phyloP scores from a whole-genome alignment of 2,329 filamentous ascomycete species.

The Xylaria sp. region DNA sequence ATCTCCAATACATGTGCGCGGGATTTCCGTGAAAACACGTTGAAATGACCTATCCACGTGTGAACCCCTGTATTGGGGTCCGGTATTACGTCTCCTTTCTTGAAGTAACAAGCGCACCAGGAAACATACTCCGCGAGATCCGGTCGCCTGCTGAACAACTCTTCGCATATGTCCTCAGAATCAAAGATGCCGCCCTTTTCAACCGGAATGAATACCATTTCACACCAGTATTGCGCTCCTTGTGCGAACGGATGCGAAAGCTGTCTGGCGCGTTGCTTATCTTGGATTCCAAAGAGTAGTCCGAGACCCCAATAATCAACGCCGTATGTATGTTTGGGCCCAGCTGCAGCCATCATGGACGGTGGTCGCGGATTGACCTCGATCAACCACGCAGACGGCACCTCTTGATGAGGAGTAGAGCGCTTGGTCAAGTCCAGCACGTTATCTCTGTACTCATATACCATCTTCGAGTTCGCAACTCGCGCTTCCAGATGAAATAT shows the following conservation, averaged over 20 bases:
- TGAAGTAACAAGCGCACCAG: conserved; percentile 27
- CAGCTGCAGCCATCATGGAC: conserved; percentile 42
- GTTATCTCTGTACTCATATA: conserved; percentile 32
- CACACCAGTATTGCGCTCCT: conserved; percentile 36
- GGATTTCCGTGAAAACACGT: conserved; percentile 41
- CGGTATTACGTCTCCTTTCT: conserved; percentile 4
- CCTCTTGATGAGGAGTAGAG: background rate
- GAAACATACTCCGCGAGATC: conserved; percentile 12
- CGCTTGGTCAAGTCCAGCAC: conserved; percentile 6
- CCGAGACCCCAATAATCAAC: conserved; percentile 48
- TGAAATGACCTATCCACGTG: conserved; percentile 45
- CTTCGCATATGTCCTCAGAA: conserved; percentile 10
- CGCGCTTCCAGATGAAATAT: conserved; percentile 49
- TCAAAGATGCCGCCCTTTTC: conserved; percentile 23
- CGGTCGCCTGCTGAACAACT: conserved; percentile 11
- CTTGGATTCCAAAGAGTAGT: conserved; percentile 8
- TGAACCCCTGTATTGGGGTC: conserved; percentile 38
- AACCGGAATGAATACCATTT: conserved; percentile 36
- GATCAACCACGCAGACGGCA: conserved; percentile 42
- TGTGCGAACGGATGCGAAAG: conserved; percentile 41
- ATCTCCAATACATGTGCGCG: conserved; percentile 2
- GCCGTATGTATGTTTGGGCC: conserved; percentile 44
- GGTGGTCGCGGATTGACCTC: conserved; percentile 49
- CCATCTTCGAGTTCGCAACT: conserved; percentile 42
- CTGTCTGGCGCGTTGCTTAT: conserved; percentile 39